These are phyloP conservation scores for Macrolepiota dolichaula DNA, from an alignment of 768 basidiomycete genomes.

Conservation along the genomic window DNA sequence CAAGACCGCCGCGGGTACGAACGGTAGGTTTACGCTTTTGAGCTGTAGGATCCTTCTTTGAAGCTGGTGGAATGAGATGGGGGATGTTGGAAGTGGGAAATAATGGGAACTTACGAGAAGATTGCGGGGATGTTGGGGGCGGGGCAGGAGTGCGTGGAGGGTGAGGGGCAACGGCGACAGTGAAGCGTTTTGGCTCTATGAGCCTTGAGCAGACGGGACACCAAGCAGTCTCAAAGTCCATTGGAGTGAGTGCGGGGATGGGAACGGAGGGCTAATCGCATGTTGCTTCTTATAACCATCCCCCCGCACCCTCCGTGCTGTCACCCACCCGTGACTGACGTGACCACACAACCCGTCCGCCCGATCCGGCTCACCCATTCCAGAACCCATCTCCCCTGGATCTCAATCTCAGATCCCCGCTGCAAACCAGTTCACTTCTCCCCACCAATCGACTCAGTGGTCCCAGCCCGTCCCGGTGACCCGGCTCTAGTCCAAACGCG, in stretches of 20 bases:
- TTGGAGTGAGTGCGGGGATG: constrained; percentile 15
- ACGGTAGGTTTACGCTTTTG: constrained; percentile 30
- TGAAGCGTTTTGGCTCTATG: constrained; percentile 74
- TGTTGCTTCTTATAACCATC: constrained; percentile 25
- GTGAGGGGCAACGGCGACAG: constrained; percentile 39
- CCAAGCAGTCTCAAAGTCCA: constrained; percentile 70
- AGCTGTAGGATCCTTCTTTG: constrained; percentile 12
- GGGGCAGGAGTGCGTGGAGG: constrained; percentile 26
- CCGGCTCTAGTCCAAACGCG: constrained; percentile 11
- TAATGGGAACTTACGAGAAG: constrained; percentile 28
- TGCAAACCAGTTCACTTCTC: constrained; percentile 3
- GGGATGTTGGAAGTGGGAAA: neutral
- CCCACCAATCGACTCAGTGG: constrained; percentile 1
- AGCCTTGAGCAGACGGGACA: constrained; percentile 78
- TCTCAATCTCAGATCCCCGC: constrained; percentile 11
- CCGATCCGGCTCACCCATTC: constrained; percentile 10
- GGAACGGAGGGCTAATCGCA: constrained; percentile 10
- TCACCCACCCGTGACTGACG: constrained; percentile 12
- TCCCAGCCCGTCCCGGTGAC: constrained; percentile 4
- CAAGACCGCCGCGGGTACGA: constrained; percentile 47
- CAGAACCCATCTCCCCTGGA: constrained; percentile 8
- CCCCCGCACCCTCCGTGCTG: neutral
- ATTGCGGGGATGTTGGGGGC: constrained; percentile 36
- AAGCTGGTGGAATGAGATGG: constrained; percentile 13
- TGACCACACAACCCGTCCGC: constrained; percentile 3